Conservation (phyloP, 306 rosid species). For the Begonia fuchsioides region DNA sequence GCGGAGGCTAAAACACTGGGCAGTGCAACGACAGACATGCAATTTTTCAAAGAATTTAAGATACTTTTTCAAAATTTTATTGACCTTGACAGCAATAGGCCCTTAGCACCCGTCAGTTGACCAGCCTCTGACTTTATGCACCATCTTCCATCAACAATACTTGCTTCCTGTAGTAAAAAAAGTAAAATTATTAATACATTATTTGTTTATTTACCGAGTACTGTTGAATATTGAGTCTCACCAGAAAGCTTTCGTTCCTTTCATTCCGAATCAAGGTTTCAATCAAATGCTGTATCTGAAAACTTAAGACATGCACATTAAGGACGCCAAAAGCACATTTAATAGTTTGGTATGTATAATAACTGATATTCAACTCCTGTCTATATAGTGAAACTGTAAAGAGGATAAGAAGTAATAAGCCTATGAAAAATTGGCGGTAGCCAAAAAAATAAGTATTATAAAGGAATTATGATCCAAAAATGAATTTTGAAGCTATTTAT, state of each 20-base stretch:
- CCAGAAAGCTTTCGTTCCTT: slow-evolving; percentile 46
- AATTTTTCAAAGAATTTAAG: no score
- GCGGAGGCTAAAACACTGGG: no score
- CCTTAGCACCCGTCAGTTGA: slow-evolving; percentile 44
- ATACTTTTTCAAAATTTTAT: slow-evolving; percentile 9
- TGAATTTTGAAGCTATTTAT: no score
- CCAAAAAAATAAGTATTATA: no score
- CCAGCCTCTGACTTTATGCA: slow-evolving; percentile 51
- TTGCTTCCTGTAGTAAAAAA: slow-evolving; percentile 55
- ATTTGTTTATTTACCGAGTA: background rate
- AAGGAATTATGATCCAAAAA: no score
- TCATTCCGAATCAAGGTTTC: slow-evolving; percentile 51
- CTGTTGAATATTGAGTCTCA: slow-evolving; percentile 25
- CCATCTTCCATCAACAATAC: slow-evolving; percentile 84
- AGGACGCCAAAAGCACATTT: no score
- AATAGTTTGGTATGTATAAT: no score
- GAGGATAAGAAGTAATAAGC: no score
- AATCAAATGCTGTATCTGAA: slow-evolving; percentile 64
- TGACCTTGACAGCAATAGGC: slow-evolving; percentile 78
- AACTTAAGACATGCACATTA: slow-evolving; percentile 1
- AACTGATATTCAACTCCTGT: no score
- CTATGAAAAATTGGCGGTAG: no score
- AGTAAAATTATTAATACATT: slow-evolving; percentile 13
- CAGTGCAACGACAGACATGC: no score
- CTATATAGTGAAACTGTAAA: no score